phyloP scores from a whole-genome alignment of 2,329 filamentous ascomycete species.

The Dactylonectria estremocensis region DNA sequence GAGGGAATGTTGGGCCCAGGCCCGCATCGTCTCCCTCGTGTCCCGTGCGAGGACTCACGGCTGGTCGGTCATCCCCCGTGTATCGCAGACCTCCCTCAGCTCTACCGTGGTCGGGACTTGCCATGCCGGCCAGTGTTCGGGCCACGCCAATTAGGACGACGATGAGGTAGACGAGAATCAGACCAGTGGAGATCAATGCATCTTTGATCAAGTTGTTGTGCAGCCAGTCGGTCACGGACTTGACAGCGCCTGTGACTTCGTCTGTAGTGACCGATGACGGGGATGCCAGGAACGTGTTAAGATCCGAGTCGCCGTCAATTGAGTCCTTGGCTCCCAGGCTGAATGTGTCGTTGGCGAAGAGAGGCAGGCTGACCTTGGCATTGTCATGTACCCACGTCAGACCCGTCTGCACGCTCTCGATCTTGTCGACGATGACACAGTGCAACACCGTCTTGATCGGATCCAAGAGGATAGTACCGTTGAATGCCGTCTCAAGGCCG shows the following conservation, averaged over 20 bases:
- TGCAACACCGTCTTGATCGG: constrained; percentile 85
- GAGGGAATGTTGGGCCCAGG: constrained; percentile 44
- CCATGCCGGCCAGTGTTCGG: constrained; percentile 75
- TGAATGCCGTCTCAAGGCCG: constrained; percentile 83
- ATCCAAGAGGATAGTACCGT: constrained; percentile 83
- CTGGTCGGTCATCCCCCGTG: constrained; percentile 50
- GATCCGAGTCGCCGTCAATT: constrained; percentile 70
- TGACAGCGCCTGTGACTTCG: constrained; percentile 84
- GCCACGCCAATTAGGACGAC: constrained; percentile 82
- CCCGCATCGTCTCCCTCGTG: constrained; percentile 39
- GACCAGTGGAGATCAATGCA: constrained; percentile 81
- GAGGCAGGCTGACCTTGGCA: constrained; percentile 85
- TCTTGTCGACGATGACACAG: constrained; percentile 91
- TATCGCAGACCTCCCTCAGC: constrained; percentile 69
- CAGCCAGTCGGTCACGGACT: constrained; percentile 78
- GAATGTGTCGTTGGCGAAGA: constrained; percentile 85
- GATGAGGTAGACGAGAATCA: constrained; percentile 84
- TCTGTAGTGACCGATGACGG: constrained; percentile 82
- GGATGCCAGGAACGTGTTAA: constrained; percentile 82
- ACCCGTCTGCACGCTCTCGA: constrained; percentile 86
- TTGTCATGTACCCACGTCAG: constrained; percentile 95
- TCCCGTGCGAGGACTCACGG: constrained; percentile 46
- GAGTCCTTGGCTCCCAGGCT: constrained; percentile 80
- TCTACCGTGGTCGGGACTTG: constrained; percentile 67
- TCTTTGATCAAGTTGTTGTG: constrained; percentile 80